phyloP scores from a whole-genome alignment of 106 monocot species.

The Ottelia alismoides region DNA sequence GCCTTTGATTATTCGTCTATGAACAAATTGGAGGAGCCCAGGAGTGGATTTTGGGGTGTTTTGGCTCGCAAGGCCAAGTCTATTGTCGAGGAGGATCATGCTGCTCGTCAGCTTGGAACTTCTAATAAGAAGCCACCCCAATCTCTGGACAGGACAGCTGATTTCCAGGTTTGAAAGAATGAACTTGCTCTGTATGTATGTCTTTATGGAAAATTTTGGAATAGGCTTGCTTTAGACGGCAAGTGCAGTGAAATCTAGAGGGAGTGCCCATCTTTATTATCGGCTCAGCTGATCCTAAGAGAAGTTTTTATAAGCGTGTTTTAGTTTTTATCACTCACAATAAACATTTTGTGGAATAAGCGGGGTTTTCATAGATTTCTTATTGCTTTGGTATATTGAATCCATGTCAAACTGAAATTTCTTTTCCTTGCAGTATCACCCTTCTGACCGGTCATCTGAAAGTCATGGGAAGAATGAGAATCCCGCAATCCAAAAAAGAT shows the following conservation, averaged over 20 bases:
- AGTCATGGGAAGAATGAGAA: conserved; percentile 30
- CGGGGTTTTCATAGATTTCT: too few relatives aligned
- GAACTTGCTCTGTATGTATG: background rate
- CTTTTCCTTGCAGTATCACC: conserved; percentile 28
- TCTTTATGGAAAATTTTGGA: too few relatives aligned
- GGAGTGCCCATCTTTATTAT: too few relatives aligned
- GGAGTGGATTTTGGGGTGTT: conserved; percentile 1
- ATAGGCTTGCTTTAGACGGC: background rate
- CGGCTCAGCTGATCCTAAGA: too few relatives aligned
- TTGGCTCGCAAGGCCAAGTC: background rate
- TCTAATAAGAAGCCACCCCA: conserved; percentile 10
- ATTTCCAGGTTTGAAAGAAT: conserved; percentile 23
- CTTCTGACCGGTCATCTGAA: conserved; percentile 37
- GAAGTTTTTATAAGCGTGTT: too few relatives aligned
- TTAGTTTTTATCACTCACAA: too few relatives aligned
- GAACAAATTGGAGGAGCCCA: too few relatives aligned
- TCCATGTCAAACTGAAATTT: too few relatives aligned
- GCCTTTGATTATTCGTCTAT: background rate
- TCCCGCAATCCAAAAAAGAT: conserved; percentile 36
- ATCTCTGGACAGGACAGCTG: conserved; percentile 13
- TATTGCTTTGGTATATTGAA: too few relatives aligned
- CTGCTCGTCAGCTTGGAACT: background rate
- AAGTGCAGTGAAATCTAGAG: too few relatives aligned
- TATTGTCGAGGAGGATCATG: background rate
- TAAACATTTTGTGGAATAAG: too few relatives aligned